A percentile compares a stretch with the other conserved stretches of the same genome.
Conservation (phyloP, 2,329 filamentous ascomycete species). For the Emmonsiellopsis sp. region DNA sequence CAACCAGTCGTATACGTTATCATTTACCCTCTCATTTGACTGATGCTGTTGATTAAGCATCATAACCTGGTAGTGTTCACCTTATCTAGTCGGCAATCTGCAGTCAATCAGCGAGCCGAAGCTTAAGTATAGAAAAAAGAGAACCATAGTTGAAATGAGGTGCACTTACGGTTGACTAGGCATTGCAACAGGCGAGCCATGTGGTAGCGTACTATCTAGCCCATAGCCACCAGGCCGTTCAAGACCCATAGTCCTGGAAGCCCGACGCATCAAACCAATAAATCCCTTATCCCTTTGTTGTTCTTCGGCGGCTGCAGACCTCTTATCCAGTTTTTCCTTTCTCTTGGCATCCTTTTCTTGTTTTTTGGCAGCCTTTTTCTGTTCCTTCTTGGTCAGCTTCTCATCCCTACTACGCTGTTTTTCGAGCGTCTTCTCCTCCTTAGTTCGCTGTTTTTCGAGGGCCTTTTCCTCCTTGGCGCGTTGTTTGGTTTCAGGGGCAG, state of each 20-base stretch:
- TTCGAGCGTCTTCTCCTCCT: slow-evolving; percentile 6
- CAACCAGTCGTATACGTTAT: no score
- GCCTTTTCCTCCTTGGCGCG: slow-evolving; percentile 8
- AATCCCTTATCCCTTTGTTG: background rate
- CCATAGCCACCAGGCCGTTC: background rate
- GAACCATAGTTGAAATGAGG: no score
- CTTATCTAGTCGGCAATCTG: no score
- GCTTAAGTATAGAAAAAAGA: no score
- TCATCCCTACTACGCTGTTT: slow-evolving; percentile 3
- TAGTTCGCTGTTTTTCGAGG: slow-evolving; percentile 4
- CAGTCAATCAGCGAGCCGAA: no score
- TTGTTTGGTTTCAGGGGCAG: background rate
- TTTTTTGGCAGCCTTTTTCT: background rate
- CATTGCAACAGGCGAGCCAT: no score
- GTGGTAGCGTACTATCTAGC: background rate
- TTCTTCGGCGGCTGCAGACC: background rate
- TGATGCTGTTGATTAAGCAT: no score
- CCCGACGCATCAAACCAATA: background rate
- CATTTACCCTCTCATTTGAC: no score
- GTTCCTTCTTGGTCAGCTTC: background rate
- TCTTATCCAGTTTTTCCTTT: background rate
- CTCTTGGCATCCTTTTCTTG: background rate
- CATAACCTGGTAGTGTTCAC: no score
- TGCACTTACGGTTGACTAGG: no score
- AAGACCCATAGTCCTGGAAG: background rate